Evolutionary conservation across 305 asterid genomes (phyloP).

Genomic region (Fraxinus nigra): DNA sequence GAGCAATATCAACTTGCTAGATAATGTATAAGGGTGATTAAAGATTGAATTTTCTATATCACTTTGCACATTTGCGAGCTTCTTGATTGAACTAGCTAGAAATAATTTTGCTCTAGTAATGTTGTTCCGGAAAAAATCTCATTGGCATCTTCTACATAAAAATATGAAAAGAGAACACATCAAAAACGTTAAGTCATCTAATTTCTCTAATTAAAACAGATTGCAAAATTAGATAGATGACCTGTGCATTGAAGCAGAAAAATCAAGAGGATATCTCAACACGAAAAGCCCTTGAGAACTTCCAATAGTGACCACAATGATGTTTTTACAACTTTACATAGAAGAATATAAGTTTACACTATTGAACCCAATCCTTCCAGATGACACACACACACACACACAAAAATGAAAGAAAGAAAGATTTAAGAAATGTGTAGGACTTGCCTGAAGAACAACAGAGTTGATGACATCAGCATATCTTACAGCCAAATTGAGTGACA

Average conservation of each 20-base stretch:
- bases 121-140: background rate
- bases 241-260: background rate
- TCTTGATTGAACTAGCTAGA: background rate
- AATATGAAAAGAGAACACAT: background rate
- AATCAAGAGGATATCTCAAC: background rate
- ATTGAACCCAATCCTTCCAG: background rate
- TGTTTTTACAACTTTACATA: background rate
- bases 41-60: background rate
- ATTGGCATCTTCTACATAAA: background rate
- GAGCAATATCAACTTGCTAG: background rate
- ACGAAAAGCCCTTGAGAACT: background rate
- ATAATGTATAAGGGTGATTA: background rate
- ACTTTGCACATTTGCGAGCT: background rate
- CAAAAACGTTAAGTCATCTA: background rate
- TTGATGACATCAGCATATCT: conserved; percentile 88
- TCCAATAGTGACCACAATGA: conserved; percentile 5
- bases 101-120: background rate
- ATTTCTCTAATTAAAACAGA: background rate
- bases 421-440: conserved; percentile 22
- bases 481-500: conserved; percentile 89
- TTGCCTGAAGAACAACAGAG: conserved; percentile 86
- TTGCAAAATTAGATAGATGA: background rate
- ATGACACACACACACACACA: background rate
- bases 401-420: too few relatives aligned
- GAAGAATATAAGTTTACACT: background rate